These are phyloP conservation scores for Oryza longistaminata DNA, from an alignment of 176 grass and related monocot species.

Conservation along the genomic window DNA sequence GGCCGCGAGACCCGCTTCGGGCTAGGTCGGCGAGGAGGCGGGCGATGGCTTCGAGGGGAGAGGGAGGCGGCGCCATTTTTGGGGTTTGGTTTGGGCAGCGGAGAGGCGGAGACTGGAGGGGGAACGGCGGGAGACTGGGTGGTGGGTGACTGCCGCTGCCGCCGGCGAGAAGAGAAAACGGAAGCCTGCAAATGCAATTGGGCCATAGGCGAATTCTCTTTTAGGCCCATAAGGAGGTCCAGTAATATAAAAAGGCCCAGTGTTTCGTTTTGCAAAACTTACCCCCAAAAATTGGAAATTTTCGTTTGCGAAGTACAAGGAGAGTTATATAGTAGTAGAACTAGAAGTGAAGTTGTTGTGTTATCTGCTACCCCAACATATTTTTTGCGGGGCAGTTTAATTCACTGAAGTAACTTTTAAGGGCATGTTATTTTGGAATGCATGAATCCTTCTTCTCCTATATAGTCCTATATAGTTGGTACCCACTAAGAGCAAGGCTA, in stretches of 20 bases:
- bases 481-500: too few relatives aligned
- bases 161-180: background rate
- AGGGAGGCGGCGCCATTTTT: slow-evolving; percentile 44
- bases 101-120: background rate
- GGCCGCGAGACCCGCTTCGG: slow-evolving; percentile 36
- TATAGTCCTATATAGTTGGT: too few relatives aligned
- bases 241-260: background rate
- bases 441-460: too few relatives aligned
- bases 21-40: slow-evolving; percentile 52
- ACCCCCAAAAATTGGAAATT: too few relatives aligned
- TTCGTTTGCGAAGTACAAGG: background rate
- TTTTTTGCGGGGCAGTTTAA: too few relatives aligned
- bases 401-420: too few relatives aligned
- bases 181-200: background rate
- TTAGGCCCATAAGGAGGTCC: background rate
- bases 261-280: background rate
- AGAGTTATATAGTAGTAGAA: too few relatives aligned
- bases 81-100: background rate
- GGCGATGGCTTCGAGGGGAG: slow-evolving; percentile 42
- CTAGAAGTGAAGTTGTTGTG: too few relatives aligned
- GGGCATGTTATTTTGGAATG: too few relatives aligned
- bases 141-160: background rate
- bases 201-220: background rate
- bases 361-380: too few relatives aligned
- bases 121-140: slow-evolving; percentile 26